Percentiles rank a stretch among this genome's conserved stretches.
These are phyloP conservation scores for Candida corydali DNA, from an alignment of 805 yeast species.

Conservation along the genomic window DNA sequence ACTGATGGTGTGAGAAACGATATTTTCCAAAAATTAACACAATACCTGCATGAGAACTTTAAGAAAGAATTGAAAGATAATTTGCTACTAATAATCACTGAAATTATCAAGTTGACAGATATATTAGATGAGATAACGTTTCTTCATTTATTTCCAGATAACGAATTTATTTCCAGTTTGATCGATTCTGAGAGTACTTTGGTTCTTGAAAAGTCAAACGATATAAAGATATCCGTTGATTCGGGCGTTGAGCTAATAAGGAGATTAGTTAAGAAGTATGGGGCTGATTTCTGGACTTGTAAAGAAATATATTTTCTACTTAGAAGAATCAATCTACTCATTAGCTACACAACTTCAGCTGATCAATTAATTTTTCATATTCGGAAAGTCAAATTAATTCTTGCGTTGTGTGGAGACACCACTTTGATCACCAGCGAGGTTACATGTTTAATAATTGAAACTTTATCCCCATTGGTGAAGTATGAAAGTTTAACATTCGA, in stretches of 20 bases:
- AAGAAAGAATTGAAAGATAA: slow-evolving; percentile 20
- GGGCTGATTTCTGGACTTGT: slow-evolving; percentile 30
- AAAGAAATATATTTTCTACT: slow-evolving; percentile 33
- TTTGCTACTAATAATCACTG: slow-evolving; percentile 28
- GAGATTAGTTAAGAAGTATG: slow-evolving; percentile 20
- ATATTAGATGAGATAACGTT: slow-evolving; percentile 25
- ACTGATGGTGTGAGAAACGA: slow-evolving; percentile 33
- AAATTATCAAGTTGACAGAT: slow-evolving; percentile 39
- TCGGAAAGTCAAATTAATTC: slow-evolving; percentile 35
- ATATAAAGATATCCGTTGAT: slow-evolving; percentile 17
- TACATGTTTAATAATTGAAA: slow-evolving; percentile 13
- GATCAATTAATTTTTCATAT: slow-evolving; percentile 21
- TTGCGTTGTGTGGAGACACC: slow-evolving; percentile 11
- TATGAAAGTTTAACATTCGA: not conserved
- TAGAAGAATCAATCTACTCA: slow-evolving; percentile 23
- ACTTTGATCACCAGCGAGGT: slow-evolving; percentile 13
- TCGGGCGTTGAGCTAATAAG: slow-evolving; percentile 24
- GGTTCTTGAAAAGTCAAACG: slow-evolving; percentile 11
- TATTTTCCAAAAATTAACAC: slow-evolving; percentile 17
- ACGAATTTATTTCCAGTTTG: slow-evolving; percentile 3
- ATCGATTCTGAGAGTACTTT: not conserved
- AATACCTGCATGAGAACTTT: slow-evolving; percentile 15
- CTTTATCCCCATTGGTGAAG: slow-evolving; percentile 19
- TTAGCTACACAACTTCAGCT: slow-evolving; percentile 16
- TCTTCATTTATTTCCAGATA: not conserved